phyloP scores from a whole-genome alignment of 345 rosid genomes.

The Eucalyptus viminalis region DNA sequence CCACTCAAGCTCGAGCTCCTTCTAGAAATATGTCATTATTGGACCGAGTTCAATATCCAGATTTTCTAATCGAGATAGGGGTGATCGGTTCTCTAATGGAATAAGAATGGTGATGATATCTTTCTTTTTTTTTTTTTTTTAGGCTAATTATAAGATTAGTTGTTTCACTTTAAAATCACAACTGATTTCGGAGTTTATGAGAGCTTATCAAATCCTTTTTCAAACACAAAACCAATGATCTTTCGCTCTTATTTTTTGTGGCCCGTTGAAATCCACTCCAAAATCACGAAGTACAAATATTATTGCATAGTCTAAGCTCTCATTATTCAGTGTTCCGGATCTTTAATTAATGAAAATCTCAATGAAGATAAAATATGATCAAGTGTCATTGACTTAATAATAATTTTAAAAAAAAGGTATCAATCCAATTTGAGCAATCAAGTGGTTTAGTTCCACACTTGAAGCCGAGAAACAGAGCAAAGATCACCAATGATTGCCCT shows the following conservation, averaged over 20 bases:
- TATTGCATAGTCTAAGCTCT: accelerated
- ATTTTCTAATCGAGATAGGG: not conserved
- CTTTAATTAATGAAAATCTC: not conserved
- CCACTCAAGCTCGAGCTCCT: accelerated
- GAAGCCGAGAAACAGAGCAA: accelerated
- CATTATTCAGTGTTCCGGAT: accelerated
- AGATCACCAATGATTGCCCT: accelerated
- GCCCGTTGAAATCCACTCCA: too few species aligned
- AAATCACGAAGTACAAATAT: accelerated
- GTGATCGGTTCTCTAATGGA: not conserved
- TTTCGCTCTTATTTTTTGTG: accelerated
- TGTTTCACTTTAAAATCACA: too few species aligned
- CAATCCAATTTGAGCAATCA: not conserved
- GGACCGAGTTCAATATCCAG: accelerated
- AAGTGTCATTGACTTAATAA: not conserved
- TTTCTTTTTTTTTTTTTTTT: too few species aligned
- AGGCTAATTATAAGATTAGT: too few species aligned
- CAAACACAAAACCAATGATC: too few species aligned
- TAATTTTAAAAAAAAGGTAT: not conserved
- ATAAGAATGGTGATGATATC: not conserved
- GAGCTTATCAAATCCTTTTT: too few species aligned
- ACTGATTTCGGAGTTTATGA: too few species aligned
- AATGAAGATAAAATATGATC: not conserved
- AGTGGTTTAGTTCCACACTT: not conserved
- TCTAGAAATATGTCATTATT: accelerated